A percentile compares a stretch with the other conserved stretches of the same genome.
Evolutionary conservation across 1,284 basidiomycete species (phyloP).

Genomic region (Microstroma glucosiphilum): DNA sequence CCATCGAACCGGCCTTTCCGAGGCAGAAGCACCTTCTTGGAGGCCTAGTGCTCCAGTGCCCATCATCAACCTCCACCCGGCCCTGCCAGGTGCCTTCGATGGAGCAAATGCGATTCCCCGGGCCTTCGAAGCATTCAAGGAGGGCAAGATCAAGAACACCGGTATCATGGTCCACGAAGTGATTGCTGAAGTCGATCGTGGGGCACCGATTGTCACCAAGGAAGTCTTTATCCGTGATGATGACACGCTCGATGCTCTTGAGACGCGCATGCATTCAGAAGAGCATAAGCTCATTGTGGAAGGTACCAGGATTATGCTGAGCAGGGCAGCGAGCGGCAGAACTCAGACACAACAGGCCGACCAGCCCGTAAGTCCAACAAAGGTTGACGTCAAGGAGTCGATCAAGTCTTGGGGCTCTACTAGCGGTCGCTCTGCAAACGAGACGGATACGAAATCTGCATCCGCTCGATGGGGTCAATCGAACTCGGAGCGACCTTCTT

Average conservation of each 20-base stretch:
- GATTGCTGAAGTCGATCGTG: conserved; percentile 85
- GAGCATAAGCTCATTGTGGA: conserved; percentile 92
- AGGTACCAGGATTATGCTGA: conserved; percentile 64
- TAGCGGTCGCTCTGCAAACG: too few relatives aligned
- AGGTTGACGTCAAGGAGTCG: neutral
- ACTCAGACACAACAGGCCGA: too few relatives aligned
- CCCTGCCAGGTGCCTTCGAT: conserved; percentile 87
- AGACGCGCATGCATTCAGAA: conserved; percentile 69
- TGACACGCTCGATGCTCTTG: conserved; percentile 70
- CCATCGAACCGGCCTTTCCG: conserved; percentile 13
- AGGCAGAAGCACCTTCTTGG: conserved; percentile 19
- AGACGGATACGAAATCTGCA: too few relatives aligned
- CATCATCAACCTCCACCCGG: conserved; percentile 94
- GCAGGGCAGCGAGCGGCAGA: too few relatives aligned
- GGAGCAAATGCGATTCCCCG: conserved; percentile 83
- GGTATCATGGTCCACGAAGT: conserved; percentile 95
- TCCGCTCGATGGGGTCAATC: too few relatives aligned
- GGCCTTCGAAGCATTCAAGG: conserved; percentile 67
- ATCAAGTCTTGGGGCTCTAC: neutral
- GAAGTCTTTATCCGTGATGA: conserved; percentile 67
- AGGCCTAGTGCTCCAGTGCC: conserved; percentile 59
- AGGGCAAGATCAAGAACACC: conserved; percentile 51
- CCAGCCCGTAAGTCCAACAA: too few relatives aligned
- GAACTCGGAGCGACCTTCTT: too few relatives aligned
- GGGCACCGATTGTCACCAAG: conserved; percentile 74